phyloP scores from a whole-genome alignment of 2,329 filamentous ascomycete genomes.

The Alternaria arborescens region DNA sequence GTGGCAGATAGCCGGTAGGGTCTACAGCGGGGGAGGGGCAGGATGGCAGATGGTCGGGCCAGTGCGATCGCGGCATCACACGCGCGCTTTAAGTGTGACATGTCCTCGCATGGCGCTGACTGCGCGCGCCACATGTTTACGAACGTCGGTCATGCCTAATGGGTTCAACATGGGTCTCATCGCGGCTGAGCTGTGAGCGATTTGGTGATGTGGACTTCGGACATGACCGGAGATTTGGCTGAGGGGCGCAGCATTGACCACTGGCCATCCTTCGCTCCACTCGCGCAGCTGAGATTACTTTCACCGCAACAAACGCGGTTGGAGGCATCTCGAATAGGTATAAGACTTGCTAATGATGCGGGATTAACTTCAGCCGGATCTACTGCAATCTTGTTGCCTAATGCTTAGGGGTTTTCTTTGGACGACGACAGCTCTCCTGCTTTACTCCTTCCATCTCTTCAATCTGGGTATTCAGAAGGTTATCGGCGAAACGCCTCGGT shows the following conservation, averaged over 20 bases:
- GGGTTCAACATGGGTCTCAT: conserved; percentile 20
- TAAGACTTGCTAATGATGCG: neutral
- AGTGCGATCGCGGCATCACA: conserved; percentile 32
- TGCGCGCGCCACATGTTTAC: conserved; percentile 24
- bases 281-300: conserved; percentile 2
- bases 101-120: conserved; percentile 25
- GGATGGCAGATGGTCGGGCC: conserved; percentile 22
- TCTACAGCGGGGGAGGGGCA: conserved; percentile 34
- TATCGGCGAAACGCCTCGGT: neutral
- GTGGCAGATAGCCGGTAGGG: conserved; percentile 20
- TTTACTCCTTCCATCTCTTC: neutral
- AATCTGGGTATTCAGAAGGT: neutral
- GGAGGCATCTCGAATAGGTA: neutral
- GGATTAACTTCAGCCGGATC: neutral
- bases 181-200: conserved; percentile 30
- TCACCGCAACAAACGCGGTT: neutral
- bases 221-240: conserved; percentile 10
- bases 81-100: conserved; percentile 31
- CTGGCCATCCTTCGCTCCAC: conserved; percentile 2
- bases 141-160: conserved; percentile 19
- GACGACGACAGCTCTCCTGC: neutral
- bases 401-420: neutral
- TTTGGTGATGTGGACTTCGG: conserved; percentile 18
- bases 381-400: neutral
- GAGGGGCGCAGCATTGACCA: conserved; percentile 10